Percentiles rank a stretch among this genome's conserved stretches.
Conservation (phyloP, 306 rosid species). For the Purshia tridentata region DNA sequence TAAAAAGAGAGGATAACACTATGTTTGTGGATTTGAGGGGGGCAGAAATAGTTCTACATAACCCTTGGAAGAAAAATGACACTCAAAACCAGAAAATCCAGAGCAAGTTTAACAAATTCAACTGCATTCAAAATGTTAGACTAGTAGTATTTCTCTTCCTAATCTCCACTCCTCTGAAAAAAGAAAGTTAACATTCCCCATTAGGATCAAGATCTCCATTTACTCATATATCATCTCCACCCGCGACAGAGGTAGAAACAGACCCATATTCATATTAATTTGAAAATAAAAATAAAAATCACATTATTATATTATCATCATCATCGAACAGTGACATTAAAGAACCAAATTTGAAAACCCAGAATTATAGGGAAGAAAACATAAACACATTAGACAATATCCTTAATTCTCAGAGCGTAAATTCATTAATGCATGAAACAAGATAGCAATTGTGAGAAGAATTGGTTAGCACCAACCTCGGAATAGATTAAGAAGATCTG, state of each 20-base stretch:
- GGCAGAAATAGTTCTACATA: too few species aligned
- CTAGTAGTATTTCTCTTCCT: too few species aligned
- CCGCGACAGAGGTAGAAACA: too few species aligned
- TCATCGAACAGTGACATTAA: too few species aligned
- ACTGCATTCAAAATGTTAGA: neutral
- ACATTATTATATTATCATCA: neutral
- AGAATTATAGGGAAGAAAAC: neutral
- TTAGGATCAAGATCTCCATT: neutral
- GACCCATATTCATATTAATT: neutral
- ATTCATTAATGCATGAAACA: neutral
- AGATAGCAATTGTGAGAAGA: neutral
- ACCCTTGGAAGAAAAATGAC: neutral
- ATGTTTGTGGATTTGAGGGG: too few species aligned
- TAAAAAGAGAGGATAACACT: too few species aligned
- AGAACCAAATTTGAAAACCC: neutral
- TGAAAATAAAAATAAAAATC: neutral
- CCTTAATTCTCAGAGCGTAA: neutral
- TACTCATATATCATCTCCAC: neutral
- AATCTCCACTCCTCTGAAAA: too few species aligned
- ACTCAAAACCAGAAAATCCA: neutral
- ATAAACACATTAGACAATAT: neutral
- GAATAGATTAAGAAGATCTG: slow-evolving; percentile 21
- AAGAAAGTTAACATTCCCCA: neutral
- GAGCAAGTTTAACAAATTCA: neutral
- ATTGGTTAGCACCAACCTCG: slow-evolving; percentile 33